Evolutionary conservation across 2,329 filamentous ascomycete genomes (phyloP).

Genomic region (Colletotrichum destructivum): DNA sequence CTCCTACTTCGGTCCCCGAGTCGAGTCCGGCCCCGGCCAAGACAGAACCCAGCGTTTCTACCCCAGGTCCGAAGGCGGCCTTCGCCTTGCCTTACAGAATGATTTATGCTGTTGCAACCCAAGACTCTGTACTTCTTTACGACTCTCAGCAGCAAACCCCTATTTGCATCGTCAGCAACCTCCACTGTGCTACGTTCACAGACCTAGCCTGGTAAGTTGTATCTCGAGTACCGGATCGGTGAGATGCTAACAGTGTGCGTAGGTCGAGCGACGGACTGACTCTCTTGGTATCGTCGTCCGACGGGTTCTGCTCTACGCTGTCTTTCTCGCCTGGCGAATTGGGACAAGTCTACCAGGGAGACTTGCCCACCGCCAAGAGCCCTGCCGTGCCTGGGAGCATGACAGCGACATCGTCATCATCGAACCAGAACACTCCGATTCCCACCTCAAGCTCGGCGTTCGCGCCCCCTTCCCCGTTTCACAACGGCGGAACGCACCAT

Average conservation of each 20-base stretch:
- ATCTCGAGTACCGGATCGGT: neutral
- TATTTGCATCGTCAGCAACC: slow-evolving; percentile 93
- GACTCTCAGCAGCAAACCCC: slow-evolving; percentile 98
- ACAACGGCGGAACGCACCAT: slow-evolving; percentile 63
- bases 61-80: slow-evolving; percentile 75
- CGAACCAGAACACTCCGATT: slow-evolving; percentile 77
- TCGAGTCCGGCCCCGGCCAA: slow-evolving; percentile 53
- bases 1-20: slow-evolving; percentile 65
- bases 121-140: slow-evolving; percentile 94
- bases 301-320: slow-evolving; percentile 95
- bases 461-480: slow-evolving; percentile 73
- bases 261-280: slow-evolving; percentile 68
- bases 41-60: slow-evolving; percentile 62
- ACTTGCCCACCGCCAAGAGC: slow-evolving; percentile 68
- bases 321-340: slow-evolving; percentile 89
- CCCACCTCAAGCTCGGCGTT: slow-evolving; percentile 78
- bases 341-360: slow-evolving; percentile 83
- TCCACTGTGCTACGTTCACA: slow-evolving; percentile 98
- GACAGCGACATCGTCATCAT: slow-evolving; percentile 58
- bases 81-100: slow-evolving; percentile 94
- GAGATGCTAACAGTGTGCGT: slow-evolving; percentile 8
- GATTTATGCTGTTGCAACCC: slow-evolving; percentile 96
- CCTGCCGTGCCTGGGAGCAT: slow-evolving; percentile 53
- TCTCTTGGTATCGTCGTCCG: slow-evolving; percentile 95
- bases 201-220: slow-evolving; percentile 88